A percentile compares a stretch with the other conserved stretches of the same genome.
Evolutionary conservation across 768 basidiomycete genomes (phyloP).

Genomic region (Mycena indigotica): DNA sequence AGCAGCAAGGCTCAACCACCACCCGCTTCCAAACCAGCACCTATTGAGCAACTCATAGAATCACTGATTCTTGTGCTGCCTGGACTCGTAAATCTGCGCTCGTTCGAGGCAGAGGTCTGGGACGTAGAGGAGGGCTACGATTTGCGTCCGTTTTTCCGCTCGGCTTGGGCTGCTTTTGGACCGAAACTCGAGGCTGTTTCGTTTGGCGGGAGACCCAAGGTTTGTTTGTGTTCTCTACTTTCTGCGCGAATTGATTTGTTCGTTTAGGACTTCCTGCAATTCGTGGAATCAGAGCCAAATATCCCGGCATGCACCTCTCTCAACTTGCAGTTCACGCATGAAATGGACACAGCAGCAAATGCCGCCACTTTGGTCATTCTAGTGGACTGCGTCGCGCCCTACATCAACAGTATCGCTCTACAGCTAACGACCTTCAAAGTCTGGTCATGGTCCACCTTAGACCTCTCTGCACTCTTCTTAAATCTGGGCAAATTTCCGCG

Average conservation of each 20-base stretch:
- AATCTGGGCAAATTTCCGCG: constrained; percentile 34
- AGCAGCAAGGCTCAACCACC: neutral
- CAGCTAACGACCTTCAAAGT: constrained; percentile 39
- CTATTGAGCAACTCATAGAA: constrained; percentile 32
- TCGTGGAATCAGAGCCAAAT: constrained; percentile 36
- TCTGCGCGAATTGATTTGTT: neutral
- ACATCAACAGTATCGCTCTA: constrained; percentile 39
- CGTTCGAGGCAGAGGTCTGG: constrained; percentile 45
- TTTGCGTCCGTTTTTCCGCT: constrained; percentile 34
- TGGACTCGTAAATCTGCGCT: constrained; percentile 33
- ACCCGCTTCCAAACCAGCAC: neutral
- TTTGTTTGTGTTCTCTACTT: no score
- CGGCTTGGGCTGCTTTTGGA: constrained; percentile 46
- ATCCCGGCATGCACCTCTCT: constrained; percentile 37
- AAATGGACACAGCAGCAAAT: constrained; percentile 27
- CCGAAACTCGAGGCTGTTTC: constrained; percentile 35
- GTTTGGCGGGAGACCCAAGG: constrained; percentile 40
- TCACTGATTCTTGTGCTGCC: constrained; percentile 34
- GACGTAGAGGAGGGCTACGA: constrained; percentile 34
- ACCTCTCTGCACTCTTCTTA: constrained; percentile 44
- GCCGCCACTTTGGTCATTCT: constrained; percentile 27
- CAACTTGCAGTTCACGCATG: constrained; percentile 42
- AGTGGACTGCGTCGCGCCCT: constrained; percentile 38
- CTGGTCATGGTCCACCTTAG: constrained; percentile 43
- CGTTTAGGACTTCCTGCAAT: constrained; percentile 29